Percentiles rank a stretch among this genome's conserved stretches.
These are phyloP conservation scores for Glycyrrhiza uralensis DNA, from an alignment of 306 rosid species.

Conservation along the genomic window DNA sequence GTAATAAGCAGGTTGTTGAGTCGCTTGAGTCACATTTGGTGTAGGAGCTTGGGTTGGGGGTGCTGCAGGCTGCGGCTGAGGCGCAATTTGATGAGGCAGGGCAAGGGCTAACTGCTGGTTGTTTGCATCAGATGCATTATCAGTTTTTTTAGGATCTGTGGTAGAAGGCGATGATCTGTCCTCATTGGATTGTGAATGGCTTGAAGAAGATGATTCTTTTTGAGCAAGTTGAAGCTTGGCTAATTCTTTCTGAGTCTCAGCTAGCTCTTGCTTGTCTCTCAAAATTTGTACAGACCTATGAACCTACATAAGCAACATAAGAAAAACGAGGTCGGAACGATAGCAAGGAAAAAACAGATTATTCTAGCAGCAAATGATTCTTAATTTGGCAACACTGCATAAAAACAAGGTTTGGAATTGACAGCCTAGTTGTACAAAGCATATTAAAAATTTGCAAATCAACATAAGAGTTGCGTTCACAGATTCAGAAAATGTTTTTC, in stretches of 20 bases:
- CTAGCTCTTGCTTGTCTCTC: slow-evolving; percentile 96
- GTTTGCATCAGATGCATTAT: slow-evolving; percentile 55
- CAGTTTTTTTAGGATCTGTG: slow-evolving; percentile 57
- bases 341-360: slow-evolving; percentile 12
- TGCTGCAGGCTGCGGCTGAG: slow-evolving; percentile 53
- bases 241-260: slow-evolving; percentile 88
- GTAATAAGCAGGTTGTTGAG: slow-evolving; percentile 75
- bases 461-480: background rate
- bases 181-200: slow-evolving; percentile 72
- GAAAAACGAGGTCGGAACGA: slow-evolving; percentile 13
- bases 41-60: slow-evolving; percentile 56
- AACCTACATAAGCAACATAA: slow-evolving; percentile 52
- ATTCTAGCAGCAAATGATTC: background rate
- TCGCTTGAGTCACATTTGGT: slow-evolving; percentile 49
- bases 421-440: background rate
- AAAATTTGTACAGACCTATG: slow-evolving; percentile 94
- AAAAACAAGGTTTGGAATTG: background rate
- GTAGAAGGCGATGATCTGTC: slow-evolving; percentile 61
- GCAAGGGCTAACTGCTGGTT: slow-evolving; percentile 95
- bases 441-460: background rate
- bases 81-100: slow-evolving; percentile 69
- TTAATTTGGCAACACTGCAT: background rate
- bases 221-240: slow-evolving; percentile 91
- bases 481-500: slow-evolving; percentile 22
- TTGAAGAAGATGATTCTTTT: slow-evolving; percentile 75